Base-by-base conservation (phyloP, 2,329 filamentous ascomycete genomes). In the Aureobasidium lini region DNA sequence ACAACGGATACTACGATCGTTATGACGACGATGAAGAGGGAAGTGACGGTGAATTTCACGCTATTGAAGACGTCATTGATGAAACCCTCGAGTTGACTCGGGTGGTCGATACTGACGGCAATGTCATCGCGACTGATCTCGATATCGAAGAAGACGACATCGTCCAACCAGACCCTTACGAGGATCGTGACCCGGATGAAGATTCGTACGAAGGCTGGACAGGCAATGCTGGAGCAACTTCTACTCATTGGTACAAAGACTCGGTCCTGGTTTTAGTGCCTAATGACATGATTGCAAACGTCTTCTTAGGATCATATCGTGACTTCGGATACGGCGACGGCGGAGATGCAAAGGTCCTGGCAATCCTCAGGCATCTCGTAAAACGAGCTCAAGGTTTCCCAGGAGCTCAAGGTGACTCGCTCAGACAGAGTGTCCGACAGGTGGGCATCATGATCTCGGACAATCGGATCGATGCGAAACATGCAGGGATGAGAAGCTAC, bases 241-340 rank as follows among this genome's bases (percentile, higher is more conserved):
- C 66, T 9, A 67, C 67, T 1, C 66, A 64, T 46, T 66, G 65
- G 53, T 72, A 71, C 60, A 64, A 64, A 43, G 62, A 70, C 47
- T 64, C 68, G 9, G 69, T 70, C 8, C 50, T 54, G 3, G 7
- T 54, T 18, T 6, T 54, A 11, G 39, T 54, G 9, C 50, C 50
- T 4, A 54, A 54, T 10, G 50, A 54, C 7, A 16, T 6, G 6
- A 43, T 54, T n/a, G 36, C 18, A 29, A 10, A 40, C 10, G 13
- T 39, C 11, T 42, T 42, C 16, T 1, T 34, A 16, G 11, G 9
- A 16, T 23, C 18, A 13, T 8, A n/a, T 32, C 31, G 23, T 5
- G 32, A 31, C 6, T 16, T 11, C 10, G 34, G 34, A 7, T 43
- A 54, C 32, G n/a, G 23, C n/a, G 15, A 11, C 8, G 15, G 32